Base-by-base conservation (phyloP, 192 early-diverging fungal species). In the Podila clonocystis region DNA sequence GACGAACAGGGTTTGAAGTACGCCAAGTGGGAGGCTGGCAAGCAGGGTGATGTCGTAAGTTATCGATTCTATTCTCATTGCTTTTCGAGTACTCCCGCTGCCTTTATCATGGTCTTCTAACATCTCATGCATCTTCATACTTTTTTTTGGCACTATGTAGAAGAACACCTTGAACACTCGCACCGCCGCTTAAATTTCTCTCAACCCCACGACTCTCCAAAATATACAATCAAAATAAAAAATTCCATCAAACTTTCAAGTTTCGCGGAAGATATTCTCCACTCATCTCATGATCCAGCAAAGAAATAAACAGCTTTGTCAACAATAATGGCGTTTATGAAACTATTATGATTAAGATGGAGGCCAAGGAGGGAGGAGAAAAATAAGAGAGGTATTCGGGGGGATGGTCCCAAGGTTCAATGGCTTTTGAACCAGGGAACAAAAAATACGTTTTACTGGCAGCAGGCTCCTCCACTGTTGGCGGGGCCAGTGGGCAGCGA, bases 21-120 rank as follows among this genome's bases (percentile, higher is more conserved):
- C 65, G 83, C 93, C 68, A 89, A 91, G 78, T 97, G 95, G 95
- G 87, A 88, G 50, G 80, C 86, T 62, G 95, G 95, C 72, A 95
- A 95, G 87, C 86, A 88, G 75, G 91, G 92, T 61, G 94, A 95
- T 58, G 72, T 84, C 55, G 95, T 95, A 86, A 82, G 91, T 91
- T 3, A 57, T 29, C 19, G 30, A 20, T 73, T 69, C 22, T 9
- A 36, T 33, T 63, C 11, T 11, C 34, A 31, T 1, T 31, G 11
- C 34, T 34, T 34, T 15, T 38, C 30, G 13, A 29, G 8, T 38
- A 4, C 34, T 15, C 26, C 24, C 48, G 19, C 9, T 55, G 5
- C 19, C 24, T 3, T 49, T 22, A 49, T 41, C 59, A 36, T 28
- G 52, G 28, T 48, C 31, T 28, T 26, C 24, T 58, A 7, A n/a